Evolutionary conservation across 805 yeast species (phyloP), one percentile per base, ranked within the genome.

Genomic region (Tetrapisispora pingtungensis): DNA sequence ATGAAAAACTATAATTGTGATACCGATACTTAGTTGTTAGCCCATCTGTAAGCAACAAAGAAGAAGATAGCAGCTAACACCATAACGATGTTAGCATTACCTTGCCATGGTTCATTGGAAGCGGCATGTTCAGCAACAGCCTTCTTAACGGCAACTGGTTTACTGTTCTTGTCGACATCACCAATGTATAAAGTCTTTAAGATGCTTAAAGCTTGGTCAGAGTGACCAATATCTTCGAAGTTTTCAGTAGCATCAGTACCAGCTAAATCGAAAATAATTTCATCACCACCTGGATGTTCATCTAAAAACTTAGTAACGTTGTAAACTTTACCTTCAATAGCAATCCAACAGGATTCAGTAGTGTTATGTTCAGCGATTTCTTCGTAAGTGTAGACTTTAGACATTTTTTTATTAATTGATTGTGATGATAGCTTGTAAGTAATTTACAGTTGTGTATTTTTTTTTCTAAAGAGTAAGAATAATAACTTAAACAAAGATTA

Each of bases 141-240:
- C 14, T 54, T 59, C 26, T 60, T 58, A 35, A 43, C 45, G 12
- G 4, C 40, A 14, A 50, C 57, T n/a, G 65, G 66, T 39, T 56
- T 59, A 50, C 76, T 75, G 33, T 74, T 73, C 40, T 80, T 84
- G 58, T 88, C 89, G 42, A 90, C 72, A 43, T 74, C 80, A 52
- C 98, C 98, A 47, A 93, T 74, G 53, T 75, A 70, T 59, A 87
- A 69, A 34, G 75, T 78, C 37, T 68, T 72, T 57, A 93, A 71
- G 54, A 82, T 72, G 56, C 82, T 93, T 55, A 80, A 79, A 34
- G 99, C 97, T 54, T 89, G 96, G 50, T 89, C 97, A 31, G 97
- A 87, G 69, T 93, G 99, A 31, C 99, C 99, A 61, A 93, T 89
- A 57, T 90, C 97, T 7, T 81, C 78, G 74, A 90, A 75, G 40